Evolutionary conservation across 768 basidiomycete genomes (phyloP).

Genomic region (Mycena leptocephala): DNA sequence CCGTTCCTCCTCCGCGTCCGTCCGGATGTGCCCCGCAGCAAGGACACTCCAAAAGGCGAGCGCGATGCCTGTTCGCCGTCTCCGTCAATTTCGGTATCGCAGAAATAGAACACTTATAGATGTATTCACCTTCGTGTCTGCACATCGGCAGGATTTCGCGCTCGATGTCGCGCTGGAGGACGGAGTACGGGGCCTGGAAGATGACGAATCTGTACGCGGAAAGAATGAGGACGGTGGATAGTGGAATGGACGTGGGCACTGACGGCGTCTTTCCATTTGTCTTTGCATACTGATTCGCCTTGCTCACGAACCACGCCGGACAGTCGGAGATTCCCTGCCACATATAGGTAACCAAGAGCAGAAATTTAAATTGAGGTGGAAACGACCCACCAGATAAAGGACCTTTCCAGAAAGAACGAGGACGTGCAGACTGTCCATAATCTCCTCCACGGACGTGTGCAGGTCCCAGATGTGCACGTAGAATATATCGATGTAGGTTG

Average conservation of each 20-base stretch:
- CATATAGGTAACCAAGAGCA: neutral
- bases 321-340: conserved; percentile 46
- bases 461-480: conserved; percentile 71
- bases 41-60: conserved; percentile 56
- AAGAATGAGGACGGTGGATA: too few species aligned
- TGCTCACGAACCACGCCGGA: conserved; percentile 58
- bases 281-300: conserved; percentile 60
- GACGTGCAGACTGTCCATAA: conserved; percentile 59
- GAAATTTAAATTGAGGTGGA: too few species aligned
- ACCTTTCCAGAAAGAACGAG: conserved; percentile 61
- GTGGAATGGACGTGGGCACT: neutral
- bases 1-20: conserved; percentile 46
- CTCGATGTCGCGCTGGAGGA: conserved; percentile 58
- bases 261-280: conserved; percentile 55
- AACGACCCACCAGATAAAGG: conserved; percentile 56
- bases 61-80: conserved; percentile 49
- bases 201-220: conserved; percentile 53
- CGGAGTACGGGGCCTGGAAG: conserved; percentile 58
- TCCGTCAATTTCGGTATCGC: too few species aligned
- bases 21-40: conserved; percentile 45
- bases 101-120: too few species aligned
- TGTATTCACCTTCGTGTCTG: conserved; percentile 3
- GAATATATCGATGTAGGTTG: conserved; percentile 70
- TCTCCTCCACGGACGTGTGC: conserved; percentile 59
- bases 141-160: too few species aligned